Percentiles rank a stretch among this genome's conserved stretches.
Evolutionary conservation across 2,329 filamentous ascomycete species (phyloP).

Genomic region (Alternaria arborescens): DNA sequence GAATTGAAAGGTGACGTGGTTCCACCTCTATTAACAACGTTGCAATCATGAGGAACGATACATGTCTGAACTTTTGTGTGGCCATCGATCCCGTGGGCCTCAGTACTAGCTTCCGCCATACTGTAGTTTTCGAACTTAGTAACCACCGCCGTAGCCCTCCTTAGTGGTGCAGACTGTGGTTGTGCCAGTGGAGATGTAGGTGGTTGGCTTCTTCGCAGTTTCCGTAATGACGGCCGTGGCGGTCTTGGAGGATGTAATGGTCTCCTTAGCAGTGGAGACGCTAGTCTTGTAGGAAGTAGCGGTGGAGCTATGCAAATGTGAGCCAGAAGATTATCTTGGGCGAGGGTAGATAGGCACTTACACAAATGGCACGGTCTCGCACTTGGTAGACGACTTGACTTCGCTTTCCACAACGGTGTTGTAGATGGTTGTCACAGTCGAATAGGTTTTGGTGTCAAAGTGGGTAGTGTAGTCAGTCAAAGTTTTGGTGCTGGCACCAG

Average conservation of each 20-base stretch:
- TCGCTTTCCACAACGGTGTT: slow-evolving; percentile 21
- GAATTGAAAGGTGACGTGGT: background rate
- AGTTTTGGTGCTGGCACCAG: slow-evolving; percentile 19
- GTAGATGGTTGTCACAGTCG: slow-evolving; percentile 28
- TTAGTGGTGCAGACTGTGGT: slow-evolving; percentile 32
- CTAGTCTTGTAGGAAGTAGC: slow-evolving; percentile 26
- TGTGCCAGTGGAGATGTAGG: slow-evolving; percentile 27
- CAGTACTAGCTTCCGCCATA: background rate
- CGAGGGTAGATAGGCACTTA: slow-evolving; percentile 14
- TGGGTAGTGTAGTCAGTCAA: slow-evolving; percentile 10
- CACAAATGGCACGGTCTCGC: slow-evolving; percentile 25
- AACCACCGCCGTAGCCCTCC: slow-evolving; percentile 10
- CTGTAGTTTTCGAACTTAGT: background rate
- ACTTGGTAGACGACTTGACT: slow-evolving; percentile 19
- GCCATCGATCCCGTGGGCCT: background rate
- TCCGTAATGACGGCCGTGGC: slow-evolving; percentile 21
- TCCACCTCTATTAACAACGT: background rate
- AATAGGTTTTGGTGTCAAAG: slow-evolving; percentile 21
- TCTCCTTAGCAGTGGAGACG: slow-evolving; percentile 23
- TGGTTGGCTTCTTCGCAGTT: slow-evolving; percentile 29
- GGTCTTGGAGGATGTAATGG: slow-evolving; percentile 20
- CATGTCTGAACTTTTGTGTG: background rate
- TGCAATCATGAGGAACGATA: background rate
- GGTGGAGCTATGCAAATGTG: slow-evolving; percentile 21
- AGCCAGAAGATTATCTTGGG: background rate